These are phyloP conservation scores for Yamagishiella unicocca DNA, from an alignment of 139 green algal species.

Conservation along the genomic window DNA sequence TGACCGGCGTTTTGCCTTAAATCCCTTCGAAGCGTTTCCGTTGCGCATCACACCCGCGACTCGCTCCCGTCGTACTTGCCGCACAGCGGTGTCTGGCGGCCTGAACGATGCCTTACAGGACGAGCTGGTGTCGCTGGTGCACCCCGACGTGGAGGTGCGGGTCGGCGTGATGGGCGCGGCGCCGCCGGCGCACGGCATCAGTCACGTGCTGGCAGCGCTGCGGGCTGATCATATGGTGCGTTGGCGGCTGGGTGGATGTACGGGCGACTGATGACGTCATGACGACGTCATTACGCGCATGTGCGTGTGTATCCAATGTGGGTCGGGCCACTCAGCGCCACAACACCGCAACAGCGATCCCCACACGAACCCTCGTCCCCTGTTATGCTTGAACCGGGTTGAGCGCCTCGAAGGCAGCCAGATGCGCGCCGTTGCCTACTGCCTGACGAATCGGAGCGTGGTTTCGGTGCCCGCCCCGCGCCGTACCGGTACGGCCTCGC, in stretches of 20 bases:
- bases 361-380: background rate
- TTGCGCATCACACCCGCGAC: background rate
- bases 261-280: background rate
- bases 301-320: background rate
- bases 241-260: background rate
- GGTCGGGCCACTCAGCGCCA: background rate
- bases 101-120: background rate
- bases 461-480: background rate
- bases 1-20: background rate
- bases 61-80: background rate
- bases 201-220: background rate
- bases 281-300: background rate
- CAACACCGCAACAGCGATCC: background rate
- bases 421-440: too few relatives aligned
- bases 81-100: slow-evolving; percentile 6
- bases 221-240: background rate
- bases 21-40: background rate
- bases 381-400: background rate
- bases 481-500: background rate
- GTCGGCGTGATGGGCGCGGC: background rate
- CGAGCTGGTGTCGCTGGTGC: slow-evolving; percentile 23
- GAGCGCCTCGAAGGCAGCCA: background rate
- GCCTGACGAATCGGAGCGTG: too few relatives aligned
- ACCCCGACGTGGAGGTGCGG: background rate
- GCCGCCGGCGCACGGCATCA: background rate